Evolutionary conservation across 148 eudicot species (phyloP).

Genomic region (Selenicereus undatus): DNA sequence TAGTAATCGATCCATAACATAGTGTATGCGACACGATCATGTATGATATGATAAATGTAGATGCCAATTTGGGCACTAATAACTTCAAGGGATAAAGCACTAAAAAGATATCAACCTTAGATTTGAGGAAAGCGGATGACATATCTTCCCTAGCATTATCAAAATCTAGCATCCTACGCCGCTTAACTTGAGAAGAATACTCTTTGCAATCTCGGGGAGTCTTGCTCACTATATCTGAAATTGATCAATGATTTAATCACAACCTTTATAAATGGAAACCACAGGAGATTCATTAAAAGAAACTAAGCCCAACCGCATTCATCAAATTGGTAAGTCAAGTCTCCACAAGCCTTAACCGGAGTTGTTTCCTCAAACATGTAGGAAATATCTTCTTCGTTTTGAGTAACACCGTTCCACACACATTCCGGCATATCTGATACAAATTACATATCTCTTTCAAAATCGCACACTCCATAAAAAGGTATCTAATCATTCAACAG

Average conservation of each 20-base stretch:
- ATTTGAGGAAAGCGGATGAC: conserved; percentile 51
- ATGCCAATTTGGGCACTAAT: background rate
- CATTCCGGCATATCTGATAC: conserved; percentile 44
- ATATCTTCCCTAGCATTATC: conserved; percentile 45
- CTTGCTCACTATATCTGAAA: conserved; percentile 51
- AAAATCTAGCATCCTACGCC: conserved; percentile 77
- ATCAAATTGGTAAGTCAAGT: conserved; percentile 40
- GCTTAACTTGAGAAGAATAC: conserved; percentile 59
- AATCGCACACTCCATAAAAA: background rate
- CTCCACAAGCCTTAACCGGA: conserved; percentile 78
- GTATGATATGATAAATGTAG: background rate
- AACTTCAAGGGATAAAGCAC: background rate
- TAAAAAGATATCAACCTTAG: conserved; percentile 47
- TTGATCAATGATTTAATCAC: background rate
- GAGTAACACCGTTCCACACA: conserved; percentile 44
- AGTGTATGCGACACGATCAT: background rate
- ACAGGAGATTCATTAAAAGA: background rate
- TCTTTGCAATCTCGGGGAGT: conserved; percentile 38
- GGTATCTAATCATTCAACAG: background rate
- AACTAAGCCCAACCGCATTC: conserved; percentile 32
- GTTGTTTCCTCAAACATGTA: conserved; percentile 59
- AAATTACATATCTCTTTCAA: background rate
- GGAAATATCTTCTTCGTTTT: conserved; percentile 50
- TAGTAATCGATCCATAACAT: background rate
- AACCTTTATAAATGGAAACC: conserved; percentile 4